A percentile compares a stretch with the other conserved stretches of the same genome.
These are phyloP conservation scores for Yamadazyma dendronema DNA, from an alignment of 1,139 yeast genomes.

Conservation along the genomic window DNA sequence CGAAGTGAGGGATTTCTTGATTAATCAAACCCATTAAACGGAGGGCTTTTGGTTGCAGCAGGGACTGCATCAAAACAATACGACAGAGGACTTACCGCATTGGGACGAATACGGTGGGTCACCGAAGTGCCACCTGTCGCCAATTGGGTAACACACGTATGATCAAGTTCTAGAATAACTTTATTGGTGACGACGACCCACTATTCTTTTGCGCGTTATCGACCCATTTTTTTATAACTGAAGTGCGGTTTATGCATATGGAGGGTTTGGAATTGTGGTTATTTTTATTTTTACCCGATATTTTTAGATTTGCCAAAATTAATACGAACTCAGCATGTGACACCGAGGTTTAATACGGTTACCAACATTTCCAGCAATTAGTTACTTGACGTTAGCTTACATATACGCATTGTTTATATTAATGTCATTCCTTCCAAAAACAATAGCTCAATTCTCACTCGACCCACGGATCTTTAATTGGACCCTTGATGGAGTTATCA, in stretches of 20 bases:
- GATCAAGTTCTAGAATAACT: constrained; percentile 2
- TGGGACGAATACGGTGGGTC: background rate
- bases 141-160: background rate
- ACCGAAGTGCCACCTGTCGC: background rate
- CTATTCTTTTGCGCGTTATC: background rate
- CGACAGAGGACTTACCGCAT: background rate
- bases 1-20: background rate
- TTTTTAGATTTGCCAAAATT: background rate
- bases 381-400: too few relatives aligned
- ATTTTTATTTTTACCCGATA: constrained; percentile 1
- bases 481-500: background rate
- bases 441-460: too few relatives aligned
- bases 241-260: background rate
- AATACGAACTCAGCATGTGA: background rate
- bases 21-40: too few relatives aligned
- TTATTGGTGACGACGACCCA: background rate
- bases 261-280: background rate
- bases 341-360: background rate
- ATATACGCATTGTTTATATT: too few relatives aligned
- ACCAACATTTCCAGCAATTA: background rate
- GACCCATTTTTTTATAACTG: background rate
- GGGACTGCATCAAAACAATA: background rate
- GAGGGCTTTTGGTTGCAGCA: background rate
- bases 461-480: background rate
- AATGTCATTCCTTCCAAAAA: too few relatives aligned